Evolutionary conservation across 2,329 filamentous ascomycete genomes (phyloP).

Genomic region (Exophiala mesophila): DNA sequence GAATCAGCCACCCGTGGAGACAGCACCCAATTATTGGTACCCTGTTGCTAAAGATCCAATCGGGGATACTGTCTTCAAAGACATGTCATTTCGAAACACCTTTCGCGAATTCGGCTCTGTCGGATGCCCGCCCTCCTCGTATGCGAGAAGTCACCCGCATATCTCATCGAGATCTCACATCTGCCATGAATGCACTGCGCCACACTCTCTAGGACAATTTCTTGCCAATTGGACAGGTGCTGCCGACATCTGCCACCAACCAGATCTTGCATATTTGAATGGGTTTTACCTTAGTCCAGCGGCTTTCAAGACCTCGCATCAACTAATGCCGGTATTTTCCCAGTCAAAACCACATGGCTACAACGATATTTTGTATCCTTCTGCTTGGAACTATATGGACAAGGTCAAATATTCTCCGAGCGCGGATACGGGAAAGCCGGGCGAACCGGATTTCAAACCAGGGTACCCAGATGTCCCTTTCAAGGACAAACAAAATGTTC

Average conservation of each 20-base stretch:
- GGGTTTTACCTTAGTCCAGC: conserved; percentile 66
- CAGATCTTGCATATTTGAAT: conserved; percentile 68
- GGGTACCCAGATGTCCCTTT: conserved; percentile 51
- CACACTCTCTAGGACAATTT: conserved; percentile 64
- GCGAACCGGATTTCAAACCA: conserved; percentile 16
- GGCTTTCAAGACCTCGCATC: conserved; percentile 56
- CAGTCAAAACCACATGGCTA: conserved; percentile 67
- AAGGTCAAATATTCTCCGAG: conserved; percentile 51
- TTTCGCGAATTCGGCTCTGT: conserved; percentile 42
- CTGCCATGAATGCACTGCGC: conserved; percentile 58
- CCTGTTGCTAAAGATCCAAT: conserved; percentile 34
- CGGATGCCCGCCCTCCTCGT: conserved; percentile 60
- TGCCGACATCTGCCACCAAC: conserved; percentile 68
- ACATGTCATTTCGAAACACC: conserved; percentile 37
- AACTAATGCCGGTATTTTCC: conserved; percentile 70
- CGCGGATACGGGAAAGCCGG: conserved; percentile 35
- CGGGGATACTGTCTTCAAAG: conserved; percentile 35
- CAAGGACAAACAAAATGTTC: conserved; percentile 55
- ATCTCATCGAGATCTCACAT: conserved; percentile 61
- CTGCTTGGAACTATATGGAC: conserved; percentile 57
- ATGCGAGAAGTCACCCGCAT: conserved; percentile 49
- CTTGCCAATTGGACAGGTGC: conserved; percentile 61
- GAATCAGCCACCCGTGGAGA: conserved; percentile 23
- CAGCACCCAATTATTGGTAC: conserved; percentile 36
- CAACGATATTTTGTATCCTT: conserved; percentile 71